A percentile compares a stretch with the other conserved stretches of the same genome.
These are phyloP conservation scores for Daldinia grandis DNA, from an alignment of 495 filamentous ascomycete genomes.

Conservation along the genomic window DNA sequence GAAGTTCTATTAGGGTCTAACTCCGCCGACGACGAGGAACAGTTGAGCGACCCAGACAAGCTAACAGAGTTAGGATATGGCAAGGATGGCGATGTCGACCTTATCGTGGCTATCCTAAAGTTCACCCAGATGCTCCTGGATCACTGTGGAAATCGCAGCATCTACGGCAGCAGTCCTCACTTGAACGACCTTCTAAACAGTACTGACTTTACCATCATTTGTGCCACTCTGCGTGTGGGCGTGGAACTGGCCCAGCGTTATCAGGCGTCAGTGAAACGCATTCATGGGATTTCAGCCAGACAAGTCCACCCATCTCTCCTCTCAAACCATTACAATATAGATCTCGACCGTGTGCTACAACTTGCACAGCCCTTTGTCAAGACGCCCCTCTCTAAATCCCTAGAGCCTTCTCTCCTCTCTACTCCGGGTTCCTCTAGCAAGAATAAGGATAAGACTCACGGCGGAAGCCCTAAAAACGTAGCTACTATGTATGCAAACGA, in stretches of 20 bases:
- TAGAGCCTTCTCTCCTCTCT: constrained; percentile 49
- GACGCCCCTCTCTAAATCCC: constrained; percentile 56
- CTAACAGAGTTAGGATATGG: constrained; percentile 68
- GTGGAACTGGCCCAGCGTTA: constrained; percentile 91
- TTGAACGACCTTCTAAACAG: constrained; percentile 88
- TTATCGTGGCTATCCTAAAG: constrained; percentile 78
- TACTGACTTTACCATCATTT: constrained; percentile 79
- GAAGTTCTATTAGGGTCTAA: constrained; percentile 64
- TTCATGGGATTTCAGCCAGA: constrained; percentile 59
- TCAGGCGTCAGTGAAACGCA: constrained; percentile 81
- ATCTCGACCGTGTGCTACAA: constrained; percentile 85
- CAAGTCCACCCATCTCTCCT: constrained; percentile 77
- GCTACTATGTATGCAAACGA: constrained; percentile 77
- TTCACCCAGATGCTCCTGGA: constrained; percentile 90
- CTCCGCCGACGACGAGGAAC: constrained; percentile 48
- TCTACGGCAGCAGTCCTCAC: constrained; percentile 90
- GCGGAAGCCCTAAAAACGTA: constrained; percentile 49
- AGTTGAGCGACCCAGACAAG: constrained; percentile 55
- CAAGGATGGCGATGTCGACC: constrained; percentile 76
- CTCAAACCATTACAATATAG: constrained; percentile 91
- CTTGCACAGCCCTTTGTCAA: constrained; percentile 85
- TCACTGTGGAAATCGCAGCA: constrained; percentile 95
- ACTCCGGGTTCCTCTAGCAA: constrained; percentile 63
- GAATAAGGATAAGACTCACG: constrained; percentile 72
- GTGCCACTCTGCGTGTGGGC: constrained; percentile 75